Percentiles rank a stretch among this genome's conserved stretches.
These are phyloP conservation scores for Zangia roseola DNA, from an alignment of 768 basidiomycete genomes.

Conservation along the genomic window DNA sequence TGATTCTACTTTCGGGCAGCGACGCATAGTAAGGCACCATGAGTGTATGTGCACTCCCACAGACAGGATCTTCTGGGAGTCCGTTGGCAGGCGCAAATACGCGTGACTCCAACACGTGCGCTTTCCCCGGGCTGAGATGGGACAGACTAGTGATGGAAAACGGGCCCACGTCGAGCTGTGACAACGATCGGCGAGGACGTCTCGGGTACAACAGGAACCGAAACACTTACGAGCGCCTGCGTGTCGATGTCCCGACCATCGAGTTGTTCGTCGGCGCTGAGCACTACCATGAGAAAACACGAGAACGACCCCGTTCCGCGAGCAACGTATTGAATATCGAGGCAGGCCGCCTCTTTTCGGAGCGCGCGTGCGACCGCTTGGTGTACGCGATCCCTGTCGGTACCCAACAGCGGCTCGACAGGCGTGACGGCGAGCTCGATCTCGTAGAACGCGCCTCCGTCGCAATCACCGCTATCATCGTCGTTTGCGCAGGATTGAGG, in stretches of 20 bases:
- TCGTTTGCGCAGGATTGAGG: too few species aligned
- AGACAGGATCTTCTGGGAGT: slow-evolving; percentile 49
- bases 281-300: slow-evolving; percentile 40
- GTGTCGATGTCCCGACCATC: slow-evolving; percentile 32
- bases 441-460: slow-evolving; percentile 26
- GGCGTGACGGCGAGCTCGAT: slow-evolving; percentile 37
- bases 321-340: slow-evolving; percentile 38
- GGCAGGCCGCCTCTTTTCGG: slow-evolving; percentile 24
- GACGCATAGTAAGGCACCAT: slow-evolving; percentile 49
- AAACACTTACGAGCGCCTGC: slow-evolving; percentile 31
- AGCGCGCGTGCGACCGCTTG: slow-evolving; percentile 37
- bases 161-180: background rate
- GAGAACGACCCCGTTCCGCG: slow-evolving; percentile 35
- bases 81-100: slow-evolving; percentile 43
- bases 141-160: slow-evolving; percentile 39
- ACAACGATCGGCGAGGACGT: too few species aligned
- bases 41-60: slow-evolving; percentile 53
- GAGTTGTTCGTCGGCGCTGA: slow-evolving; percentile 41
- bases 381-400: slow-evolving; percentile 32
- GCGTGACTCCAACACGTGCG: slow-evolving; percentile 45
- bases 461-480: too few species aligned
- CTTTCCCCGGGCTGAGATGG: slow-evolving; percentile 28
- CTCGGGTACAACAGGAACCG: too few species aligned
- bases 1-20: background rate
- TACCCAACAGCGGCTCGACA: slow-evolving; percentile 25